These are phyloP conservation scores for Ophiosphaerella herpotricha DNA, from an alignment of 2,329 filamentous ascomycete species.

Conservation along the genomic window DNA sequence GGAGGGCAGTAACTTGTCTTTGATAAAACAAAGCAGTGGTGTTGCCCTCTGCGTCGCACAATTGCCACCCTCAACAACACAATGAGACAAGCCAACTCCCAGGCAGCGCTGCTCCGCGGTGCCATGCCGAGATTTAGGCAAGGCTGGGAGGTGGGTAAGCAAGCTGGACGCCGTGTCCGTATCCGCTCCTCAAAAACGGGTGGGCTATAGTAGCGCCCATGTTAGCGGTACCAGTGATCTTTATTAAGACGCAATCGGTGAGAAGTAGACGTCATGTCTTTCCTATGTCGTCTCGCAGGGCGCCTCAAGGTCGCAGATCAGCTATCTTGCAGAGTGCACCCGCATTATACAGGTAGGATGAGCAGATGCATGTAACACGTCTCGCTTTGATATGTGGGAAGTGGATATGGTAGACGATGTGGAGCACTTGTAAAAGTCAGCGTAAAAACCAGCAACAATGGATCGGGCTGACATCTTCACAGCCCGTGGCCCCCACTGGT, in stretches of 20 bases:
- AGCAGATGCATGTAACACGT: too few species aligned
- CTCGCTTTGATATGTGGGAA: too few species aligned
- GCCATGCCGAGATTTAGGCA: neutral
- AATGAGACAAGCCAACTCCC: too few species aligned
- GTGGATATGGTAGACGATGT: neutral
- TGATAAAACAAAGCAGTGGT: neutral
- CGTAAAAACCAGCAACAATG: neutral
- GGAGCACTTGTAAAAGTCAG: neutral
- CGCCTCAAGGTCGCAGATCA: too few species aligned
- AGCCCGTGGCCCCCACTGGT: too few species aligned
- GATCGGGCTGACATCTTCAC: too few species aligned
- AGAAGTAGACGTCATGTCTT: constrained; percentile 9
- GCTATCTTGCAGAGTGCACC: too few species aligned
- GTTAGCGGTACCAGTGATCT: constrained; percentile 1
- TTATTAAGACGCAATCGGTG: constrained; percentile 6
- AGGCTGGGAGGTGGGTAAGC: neutral
- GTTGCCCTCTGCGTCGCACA: too few species aligned
- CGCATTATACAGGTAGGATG: too few species aligned
- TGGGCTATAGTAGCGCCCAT: neutral
- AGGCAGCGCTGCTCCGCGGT: neutral
- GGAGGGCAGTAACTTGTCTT: neutral
- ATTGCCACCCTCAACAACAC: too few species aligned
- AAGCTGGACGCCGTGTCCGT: neutral
- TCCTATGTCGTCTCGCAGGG: too few species aligned
- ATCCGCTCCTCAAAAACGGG: neutral